phyloP scores from a whole-genome alignment of 2,329 filamentous ascomycete species.

The Hypoxylon sp. region DNA sequence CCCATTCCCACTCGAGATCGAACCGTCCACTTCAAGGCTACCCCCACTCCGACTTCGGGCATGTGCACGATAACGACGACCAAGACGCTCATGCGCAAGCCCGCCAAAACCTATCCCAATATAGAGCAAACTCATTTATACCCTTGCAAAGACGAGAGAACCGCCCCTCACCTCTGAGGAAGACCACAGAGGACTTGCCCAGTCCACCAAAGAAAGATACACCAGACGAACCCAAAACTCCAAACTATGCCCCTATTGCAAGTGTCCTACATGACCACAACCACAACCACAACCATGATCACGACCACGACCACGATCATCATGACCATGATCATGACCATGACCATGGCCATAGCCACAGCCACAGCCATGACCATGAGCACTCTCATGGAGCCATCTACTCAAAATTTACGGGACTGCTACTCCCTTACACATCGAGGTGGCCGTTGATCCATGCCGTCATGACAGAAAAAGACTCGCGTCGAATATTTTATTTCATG shows the following conservation, averaged over 20 bases:
- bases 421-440: constrained; percentile 74
- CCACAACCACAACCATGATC: constrained; percentile 40
- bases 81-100: constrained; percentile 39
- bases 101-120: constrained; percentile 44
- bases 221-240: constrained; percentile 27
- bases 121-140: constrained; percentile 47
- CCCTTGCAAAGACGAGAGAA: constrained; percentile 48
- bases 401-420: constrained; percentile 74
- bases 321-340: constrained; percentile 42
- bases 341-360: constrained; percentile 38
- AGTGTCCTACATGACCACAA: constrained; percentile 37
- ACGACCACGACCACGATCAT: constrained; percentile 39
- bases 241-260: constrained; percentile 21
- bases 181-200: constrained; percentile 39
- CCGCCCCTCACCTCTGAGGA: constrained; percentile 46
- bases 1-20: constrained; percentile 47
- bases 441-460: constrained; percentile 87
- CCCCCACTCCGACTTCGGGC: constrained; percentile 46
- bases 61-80: constrained; percentile 45
- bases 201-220: constrained; percentile 35
- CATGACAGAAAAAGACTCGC: constrained; percentile 87
- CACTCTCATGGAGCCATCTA: constrained; percentile 52
- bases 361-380: constrained; percentile 39
- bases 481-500: constrained; percentile 98
- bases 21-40: constrained; percentile 45